Base-by-base conservation (phyloP, 169 alveolate species). In the Sarcocystis neurona region DNA sequence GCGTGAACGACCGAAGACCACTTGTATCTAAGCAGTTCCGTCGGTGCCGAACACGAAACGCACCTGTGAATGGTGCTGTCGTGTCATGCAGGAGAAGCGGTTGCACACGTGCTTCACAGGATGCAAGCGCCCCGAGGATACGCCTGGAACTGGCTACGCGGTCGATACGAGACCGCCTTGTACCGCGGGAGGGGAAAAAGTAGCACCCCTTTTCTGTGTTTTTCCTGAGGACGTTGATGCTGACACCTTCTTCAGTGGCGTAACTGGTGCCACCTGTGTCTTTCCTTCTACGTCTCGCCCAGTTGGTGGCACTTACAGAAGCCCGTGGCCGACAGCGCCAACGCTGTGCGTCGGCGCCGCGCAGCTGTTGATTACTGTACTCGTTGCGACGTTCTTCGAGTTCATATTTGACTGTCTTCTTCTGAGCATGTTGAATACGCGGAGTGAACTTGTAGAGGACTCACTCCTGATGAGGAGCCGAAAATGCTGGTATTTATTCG, bases 51-150 rank as follows among this genome's bases (percentile, higher is more conserved):
- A n/a, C n/a, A n/a, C n/a, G n/a, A n/a, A n/a, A n/a, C n/a, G n/a
- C n/a, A n/a, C n/a, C n/a, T n/a, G n/a, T n/a, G n/a, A n/a, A n/a
- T n/a, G n/a, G n/a, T n/a, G n/a, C n/a, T n/a, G 18, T 18, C 18
- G 60, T 20, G 50, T 39, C 58, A 37, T 75, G 58, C 86, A 94
- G 72, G 70, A 79, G 78, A 89, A 94, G 82, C 47, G 91, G 39
- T 91, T 93, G 8, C 95, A 93, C 68, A 92, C 95, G 18, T 93
- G 95, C 91, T 93, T 93, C 84, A 79, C 43, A 37, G 79, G 89
- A 10, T 93, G 94, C 90, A 90, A 85, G 68, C 41, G 89, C 34
- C 48, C 56, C 47, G 30, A 72, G 37, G 85, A 68, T n/a, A 48
- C 41, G 63, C 53, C 74, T 32, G 82, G 58, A 32, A 44, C 2